Base-by-base conservation (phyloP, 345 rosid species). In the Limnanthes douglasii region DNA sequence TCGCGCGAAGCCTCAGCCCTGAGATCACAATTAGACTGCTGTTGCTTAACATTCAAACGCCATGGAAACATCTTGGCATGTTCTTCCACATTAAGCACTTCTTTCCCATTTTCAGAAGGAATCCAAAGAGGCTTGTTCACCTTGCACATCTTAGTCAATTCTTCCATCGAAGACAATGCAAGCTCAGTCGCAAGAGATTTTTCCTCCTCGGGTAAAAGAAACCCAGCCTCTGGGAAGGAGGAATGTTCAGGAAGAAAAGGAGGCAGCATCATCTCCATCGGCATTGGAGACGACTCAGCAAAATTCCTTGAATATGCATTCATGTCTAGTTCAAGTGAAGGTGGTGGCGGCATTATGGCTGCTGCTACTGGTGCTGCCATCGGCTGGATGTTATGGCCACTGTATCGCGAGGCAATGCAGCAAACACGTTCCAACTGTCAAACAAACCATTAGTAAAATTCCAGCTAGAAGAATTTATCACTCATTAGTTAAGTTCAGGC, bases 301-400 rank as follows among this genome's bases (percentile, higher is more conserved):
- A 68, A 65, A 34, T 46, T 66, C 51, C 64, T 70, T 5, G 71
- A 51, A 39, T 63, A 81, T 0, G 64, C 62, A 37, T 66, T 76
- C 83, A 83, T 83, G 36, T 83, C 95, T 53, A 88, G 62, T 24
- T 83, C 90, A 31, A 79, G 37, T 1, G 84, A 76, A 21, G 78
- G 68, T 5, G 65, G 67, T 18, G 69, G 16, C 0, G 59, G 49
- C 2, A 67, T 34, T 4, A 57, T 56, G 16, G 62, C 38, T 8
- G 48, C 56, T 2, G 42, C 17, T 52, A 70, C 44, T 10, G 71
- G 45, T 4, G 65, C 56, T 11, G 70, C 29, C 5, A 69, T 43
- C 9, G 68, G 36, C 15, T 61, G 65, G 36, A 73, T 50, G 29
- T 73, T 50, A 33, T 70, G 55, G 1, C 75, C 73, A 9, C 57